Percentiles rank a stretch among this genome's conserved stretches.
These are phyloP conservation scores for Actinomortierella ambigua DNA, from an alignment of 371 early-diverging fungal genomes.

Conservation along the genomic window DNA sequence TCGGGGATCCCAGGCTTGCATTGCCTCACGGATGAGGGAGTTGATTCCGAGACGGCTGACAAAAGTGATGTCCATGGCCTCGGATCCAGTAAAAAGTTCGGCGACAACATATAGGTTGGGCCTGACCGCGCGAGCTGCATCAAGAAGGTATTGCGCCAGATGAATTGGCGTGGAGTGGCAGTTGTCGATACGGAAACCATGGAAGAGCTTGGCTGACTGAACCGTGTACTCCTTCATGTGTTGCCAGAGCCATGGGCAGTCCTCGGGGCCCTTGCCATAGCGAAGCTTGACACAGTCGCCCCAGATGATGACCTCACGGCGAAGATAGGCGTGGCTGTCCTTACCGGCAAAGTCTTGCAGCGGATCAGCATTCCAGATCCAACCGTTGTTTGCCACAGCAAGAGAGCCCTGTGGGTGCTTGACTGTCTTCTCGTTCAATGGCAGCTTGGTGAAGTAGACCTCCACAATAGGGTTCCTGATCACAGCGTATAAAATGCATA, in stretches of 20 bases:
- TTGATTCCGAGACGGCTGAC: slow-evolving; percentile 94
- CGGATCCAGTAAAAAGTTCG: slow-evolving; percentile 95
- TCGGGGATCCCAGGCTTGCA: slow-evolving; percentile 94
- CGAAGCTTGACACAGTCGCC: slow-evolving; percentile 98
- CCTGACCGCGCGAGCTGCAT: slow-evolving; percentile 81
- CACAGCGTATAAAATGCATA: neutral
- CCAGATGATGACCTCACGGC: slow-evolving; percentile 96
- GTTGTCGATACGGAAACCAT: slow-evolving; percentile 98
- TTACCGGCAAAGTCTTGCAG: slow-evolving; percentile 90
- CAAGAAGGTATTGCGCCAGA: slow-evolving; percentile 90
- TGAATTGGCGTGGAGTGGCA: slow-evolving; percentile 98
- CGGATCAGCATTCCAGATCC: slow-evolving; percentile 98
- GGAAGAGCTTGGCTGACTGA: slow-evolving; percentile 86
- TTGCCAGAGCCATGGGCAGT: slow-evolving; percentile 96
- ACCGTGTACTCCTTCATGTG: slow-evolving; percentile 90
- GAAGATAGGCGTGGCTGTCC: slow-evolving; percentile 84
- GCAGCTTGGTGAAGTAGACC: slow-evolving; percentile 89
- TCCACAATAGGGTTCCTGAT: slow-evolving; percentile 81
- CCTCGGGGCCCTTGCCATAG: slow-evolving; percentile 83
- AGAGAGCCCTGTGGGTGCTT: slow-evolving; percentile 62
- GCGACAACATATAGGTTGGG: slow-evolving; percentile 96
- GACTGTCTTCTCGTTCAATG: slow-evolving; percentile 45
- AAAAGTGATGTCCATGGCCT: slow-evolving; percentile 88
- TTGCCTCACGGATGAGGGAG: slow-evolving; percentile 94
- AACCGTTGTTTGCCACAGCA: slow-evolving; percentile 94